Conservation (phyloP, 768 basidiomycete species). For the Amanita exitialis region DNA sequence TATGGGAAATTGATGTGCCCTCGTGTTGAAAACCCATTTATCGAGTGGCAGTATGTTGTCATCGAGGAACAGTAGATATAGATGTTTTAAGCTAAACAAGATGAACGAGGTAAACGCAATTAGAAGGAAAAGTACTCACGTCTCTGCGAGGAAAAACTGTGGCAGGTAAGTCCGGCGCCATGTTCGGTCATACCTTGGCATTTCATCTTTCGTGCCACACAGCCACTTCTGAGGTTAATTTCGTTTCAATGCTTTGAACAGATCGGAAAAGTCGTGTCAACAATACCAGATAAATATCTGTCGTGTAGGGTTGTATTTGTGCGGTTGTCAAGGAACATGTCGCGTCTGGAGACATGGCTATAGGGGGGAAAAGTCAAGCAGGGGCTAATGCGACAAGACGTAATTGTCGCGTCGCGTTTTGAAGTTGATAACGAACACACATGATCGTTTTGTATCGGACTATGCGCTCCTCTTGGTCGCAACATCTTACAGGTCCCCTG, state of each 20-base stretch:
- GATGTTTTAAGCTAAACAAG: slow-evolving; percentile 48
- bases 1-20: slow-evolving; percentile 74
- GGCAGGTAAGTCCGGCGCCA: background rate
- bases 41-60: slow-evolving; percentile 47
- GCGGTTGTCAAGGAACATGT: background rate
- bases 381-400: background rate
- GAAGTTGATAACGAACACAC: background rate
- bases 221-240: background rate
- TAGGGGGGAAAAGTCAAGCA: background rate
- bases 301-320: too few relatives aligned
- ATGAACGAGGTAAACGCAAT: background rate
- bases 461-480: too few relatives aligned
- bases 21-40: slow-evolving; percentile 52
- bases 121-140: slow-evolving; percentile 15
- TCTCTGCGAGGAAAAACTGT: slow-evolving; percentile 37
- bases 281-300: too few relatives aligned
- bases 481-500: too few relatives aligned
- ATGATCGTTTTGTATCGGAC: too few relatives aligned
- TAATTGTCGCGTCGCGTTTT: background rate
- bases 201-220: slow-evolving; percentile 31
- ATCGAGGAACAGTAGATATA: slow-evolving; percentile 58
- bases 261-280: slow-evolving; percentile 98
- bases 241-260: slow-evolving; percentile 20
- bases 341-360: background rate
- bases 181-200: slow-evolving; percentile 34